Evolutionary conservation across 1,284 basidiomycete genomes (phyloP), one percentile per base, ranked within the genome.

Genomic region (Fomitopsis schrenkii): DNA sequence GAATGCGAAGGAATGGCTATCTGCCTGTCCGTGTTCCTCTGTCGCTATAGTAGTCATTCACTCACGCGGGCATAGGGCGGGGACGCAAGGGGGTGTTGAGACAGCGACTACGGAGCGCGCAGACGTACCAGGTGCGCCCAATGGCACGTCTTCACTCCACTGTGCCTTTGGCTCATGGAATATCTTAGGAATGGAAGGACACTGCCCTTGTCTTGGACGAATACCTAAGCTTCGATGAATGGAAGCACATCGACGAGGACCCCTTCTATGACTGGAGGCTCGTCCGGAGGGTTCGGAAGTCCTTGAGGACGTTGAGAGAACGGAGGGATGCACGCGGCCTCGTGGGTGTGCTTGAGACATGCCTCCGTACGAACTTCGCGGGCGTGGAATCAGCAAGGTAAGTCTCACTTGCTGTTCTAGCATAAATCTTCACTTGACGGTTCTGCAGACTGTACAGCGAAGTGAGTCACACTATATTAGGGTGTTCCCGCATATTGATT

Each of bases 331-430:
- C 86, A 2, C 85, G 92, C 63, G 94, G 92, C 0, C 83, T 97
- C 55, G 84, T 97, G 59, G 94, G 93, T 14, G 93, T 98, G 0
- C 78, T 99, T 40, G 94, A 97, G 68, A 92, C 95, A 1, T 98
- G 95, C 70, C 83, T 98, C 50, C 83, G 95, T 59, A 87, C 88
- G 57, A 98, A 98, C 75, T 99, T 98, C 80, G 97, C 94, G 9
- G 97, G 95, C 0, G 88, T 94, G 0, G 97, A 98, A 76, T 95
- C 93, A 56, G 78, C 91, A 19, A 83, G 90, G 88, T 84, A 65
- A 60, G 70, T 28, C 17, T 44, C 17, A 54, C 26, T 48, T 14
- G 26, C 59, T 6, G 55, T 26, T 30, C 59, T n/a, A 26, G 52
- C 22, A 53, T 57, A 30, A 17, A 26, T 5, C 35, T 59, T 61